These are phyloP conservation scores for Linderniella brevidens DNA, from an alignment of 257 asterid genomes.

Conservation along the genomic window DNA sequence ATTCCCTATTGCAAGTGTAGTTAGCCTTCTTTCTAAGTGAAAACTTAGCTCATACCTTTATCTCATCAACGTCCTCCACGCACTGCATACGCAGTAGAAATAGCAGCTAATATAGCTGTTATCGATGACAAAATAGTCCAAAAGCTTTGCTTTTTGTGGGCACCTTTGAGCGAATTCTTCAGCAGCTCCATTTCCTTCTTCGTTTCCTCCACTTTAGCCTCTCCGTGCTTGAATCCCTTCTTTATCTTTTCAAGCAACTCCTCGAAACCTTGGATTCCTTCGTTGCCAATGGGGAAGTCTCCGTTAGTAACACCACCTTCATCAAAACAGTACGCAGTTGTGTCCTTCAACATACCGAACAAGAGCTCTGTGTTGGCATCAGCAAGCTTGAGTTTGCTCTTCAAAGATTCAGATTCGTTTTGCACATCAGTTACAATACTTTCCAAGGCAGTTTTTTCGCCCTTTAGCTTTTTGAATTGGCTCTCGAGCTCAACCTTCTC, in stretches of 20 bases:
- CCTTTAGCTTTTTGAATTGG: constrained; percentile 21
- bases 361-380: constrained; percentile 21
- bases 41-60: too few relatives aligned
- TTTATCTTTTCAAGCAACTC: constrained; percentile 37
- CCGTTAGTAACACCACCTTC: constrained; percentile 10
- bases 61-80: neutral
- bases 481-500: constrained; percentile 33
- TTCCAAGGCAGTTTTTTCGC: constrained; percentile 23
- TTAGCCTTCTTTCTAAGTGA: too few relatives aligned
- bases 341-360: constrained; percentile 41
- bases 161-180: constrained; percentile 30
- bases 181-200: constrained; percentile 33
- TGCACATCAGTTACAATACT: constrained; percentile 16
- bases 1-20: too few relatives aligned
- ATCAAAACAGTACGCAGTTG: constrained; percentile 24
- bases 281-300: constrained; percentile 1
- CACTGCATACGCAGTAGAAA: too few relatives aligned
- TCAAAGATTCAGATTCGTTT: constrained; percentile 19
- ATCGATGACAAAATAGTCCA: too few relatives aligned
- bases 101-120: too few relatives aligned
- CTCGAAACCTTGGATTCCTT: constrained; percentile 17
- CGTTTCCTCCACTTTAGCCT: constrained; percentile 35
- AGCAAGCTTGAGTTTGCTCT: constrained; percentile 23
- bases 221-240: constrained; percentile 36
- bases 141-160: constrained; percentile 25